Conservation (phyloP, 768 basidiomycete genomes). For the Tylopilus balloui region DNA sequence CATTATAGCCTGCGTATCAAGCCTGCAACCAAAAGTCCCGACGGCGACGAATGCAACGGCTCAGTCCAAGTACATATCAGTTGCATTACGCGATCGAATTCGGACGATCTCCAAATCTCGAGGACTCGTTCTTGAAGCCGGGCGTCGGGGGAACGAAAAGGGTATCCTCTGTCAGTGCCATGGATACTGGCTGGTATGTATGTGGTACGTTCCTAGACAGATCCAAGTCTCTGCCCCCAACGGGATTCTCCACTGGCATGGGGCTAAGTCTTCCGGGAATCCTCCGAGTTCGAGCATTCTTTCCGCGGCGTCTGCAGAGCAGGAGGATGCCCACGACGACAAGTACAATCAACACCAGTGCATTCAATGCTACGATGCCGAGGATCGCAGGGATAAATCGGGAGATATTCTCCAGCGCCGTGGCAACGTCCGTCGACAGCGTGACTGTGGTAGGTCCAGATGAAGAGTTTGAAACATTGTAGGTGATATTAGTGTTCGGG, state of each 20-base stretch:
- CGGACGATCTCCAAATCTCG: constrained; percentile 36
- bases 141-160: constrained; percentile 53
- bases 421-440: constrained; percentile 53
- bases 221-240: constrained; percentile 32
- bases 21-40: constrained; percentile 5
- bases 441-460: constrained; percentile 46
- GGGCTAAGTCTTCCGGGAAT: constrained; percentile 47
- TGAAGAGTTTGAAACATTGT: constrained; percentile 42
- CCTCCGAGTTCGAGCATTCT: constrained; percentile 33
- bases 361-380: constrained; percentile 73
- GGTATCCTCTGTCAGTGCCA: constrained; percentile 44
- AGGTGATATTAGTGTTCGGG: constrained; percentile 64
- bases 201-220: constrained; percentile 40
- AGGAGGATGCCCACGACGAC: constrained; percentile 49
- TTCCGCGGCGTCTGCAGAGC: constrained; percentile 47
- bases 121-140: constrained; percentile 42
- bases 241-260: constrained; percentile 48
- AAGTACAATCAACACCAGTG: constrained; percentile 59
- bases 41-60: neutral
- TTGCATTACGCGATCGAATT: constrained; percentile 41
- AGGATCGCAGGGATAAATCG: constrained; percentile 70
- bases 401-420: constrained; percentile 59
- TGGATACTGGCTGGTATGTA: constrained; percentile 69
- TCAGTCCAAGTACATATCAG: no score
- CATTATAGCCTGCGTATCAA: neutral